A percentile compares a stretch with the other conserved stretches of the same genome.
Evolutionary conservation across 768 basidiomycete species (phyloP).

Genomic region (Amanita rimosa): DNA sequence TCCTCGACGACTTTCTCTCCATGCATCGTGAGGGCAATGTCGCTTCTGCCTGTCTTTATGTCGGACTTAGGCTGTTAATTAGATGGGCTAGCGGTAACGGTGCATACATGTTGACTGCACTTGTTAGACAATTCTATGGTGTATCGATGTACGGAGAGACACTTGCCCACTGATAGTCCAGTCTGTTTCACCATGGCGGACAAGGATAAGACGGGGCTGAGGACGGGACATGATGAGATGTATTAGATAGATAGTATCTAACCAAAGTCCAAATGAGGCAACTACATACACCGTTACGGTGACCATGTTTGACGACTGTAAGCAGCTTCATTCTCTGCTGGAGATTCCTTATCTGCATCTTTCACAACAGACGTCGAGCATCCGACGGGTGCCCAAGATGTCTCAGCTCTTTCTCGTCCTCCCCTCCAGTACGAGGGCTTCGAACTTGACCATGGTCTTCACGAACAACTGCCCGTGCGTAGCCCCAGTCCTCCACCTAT

Average conservation of each 20-base stretch:
- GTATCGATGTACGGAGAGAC: background rate
- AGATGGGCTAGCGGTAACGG: background rate
- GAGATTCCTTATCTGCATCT: slow-evolving; percentile 7
- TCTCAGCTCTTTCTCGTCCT: slow-evolving; percentile 31
- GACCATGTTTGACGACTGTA: slow-evolving; percentile 59
- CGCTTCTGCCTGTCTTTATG: slow-evolving; percentile 69
- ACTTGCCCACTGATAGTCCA: slow-evolving; percentile 82
- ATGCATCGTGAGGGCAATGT: slow-evolving; percentile 75
- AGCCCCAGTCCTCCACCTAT: background rate
- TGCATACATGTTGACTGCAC: slow-evolving; percentile 7
- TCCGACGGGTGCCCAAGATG: slow-evolving; percentile 39
- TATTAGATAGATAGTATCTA: no score
- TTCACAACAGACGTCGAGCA: slow-evolving; percentile 85
- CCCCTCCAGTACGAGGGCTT: slow-evolving; percentile 81
- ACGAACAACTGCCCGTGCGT: slow-evolving; percentile 26
- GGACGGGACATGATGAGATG: slow-evolving; percentile 24
- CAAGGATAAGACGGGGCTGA: slow-evolving; percentile 67
- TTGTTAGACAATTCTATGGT: background rate
- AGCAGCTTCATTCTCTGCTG: slow-evolving; percentile 19
- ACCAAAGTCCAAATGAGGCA: background rate
- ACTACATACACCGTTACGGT: background rate
- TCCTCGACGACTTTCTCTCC: slow-evolving; percentile 64
- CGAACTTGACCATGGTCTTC: slow-evolving; percentile 51
- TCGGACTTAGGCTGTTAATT: background rate
- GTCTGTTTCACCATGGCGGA: slow-evolving; percentile 89